These are phyloP conservation scores for Ustilaginoidea virens DNA, from an alignment of 2,329 filamentous ascomycete genomes.

Conservation along the genomic window DNA sequence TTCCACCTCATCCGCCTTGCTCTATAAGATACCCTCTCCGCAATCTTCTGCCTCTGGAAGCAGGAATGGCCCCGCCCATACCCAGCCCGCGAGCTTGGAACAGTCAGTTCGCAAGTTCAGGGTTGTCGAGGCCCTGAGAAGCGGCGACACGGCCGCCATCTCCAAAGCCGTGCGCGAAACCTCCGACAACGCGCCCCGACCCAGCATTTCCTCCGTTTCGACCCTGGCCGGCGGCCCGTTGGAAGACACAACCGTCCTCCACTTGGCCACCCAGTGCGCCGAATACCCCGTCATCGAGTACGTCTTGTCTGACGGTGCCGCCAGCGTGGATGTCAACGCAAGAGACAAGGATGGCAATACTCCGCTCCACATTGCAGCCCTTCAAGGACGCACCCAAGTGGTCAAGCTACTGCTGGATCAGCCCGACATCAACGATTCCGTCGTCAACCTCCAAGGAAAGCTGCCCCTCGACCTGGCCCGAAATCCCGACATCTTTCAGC, in stretches of 20 bases:
- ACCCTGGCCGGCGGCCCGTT: slow-evolving; percentile 29
- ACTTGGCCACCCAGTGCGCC: slow-evolving; percentile 90
- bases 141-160: slow-evolving; percentile 80
- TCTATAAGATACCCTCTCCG: slow-evolving; percentile 26
- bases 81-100: slow-evolving; percentile 52
- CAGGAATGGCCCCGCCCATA: slow-evolving; percentile 17
- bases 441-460: slow-evolving; percentile 72
- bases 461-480: slow-evolving; percentile 77
- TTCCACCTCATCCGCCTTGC: slow-evolving; percentile 24
- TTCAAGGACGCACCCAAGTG: slow-evolving; percentile 63
- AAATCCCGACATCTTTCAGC: slow-evolving; percentile 89
- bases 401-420: slow-evolving; percentile 76
- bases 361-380: slow-evolving; percentile 73
- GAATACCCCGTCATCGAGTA: slow-evolving; percentile 88
- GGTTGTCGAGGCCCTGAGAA: slow-evolving; percentile 81
- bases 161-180: slow-evolving; percentile 68
- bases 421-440: slow-evolving; percentile 71
- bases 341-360: slow-evolving; percentile 91
- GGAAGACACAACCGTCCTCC: slow-evolving; percentile 79
- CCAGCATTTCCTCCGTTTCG: slow-evolving; percentile 40
- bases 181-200: slow-evolving; percentile 32
- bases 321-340: slow-evolving; percentile 66
- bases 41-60: slow-evolving; percentile 9
- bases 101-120: slow-evolving; percentile 91
- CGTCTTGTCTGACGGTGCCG: slow-evolving; percentile 61